Conservation (phyloP, 768 basidiomycete species). For the Dictyophora rubrovolvata region DNA sequence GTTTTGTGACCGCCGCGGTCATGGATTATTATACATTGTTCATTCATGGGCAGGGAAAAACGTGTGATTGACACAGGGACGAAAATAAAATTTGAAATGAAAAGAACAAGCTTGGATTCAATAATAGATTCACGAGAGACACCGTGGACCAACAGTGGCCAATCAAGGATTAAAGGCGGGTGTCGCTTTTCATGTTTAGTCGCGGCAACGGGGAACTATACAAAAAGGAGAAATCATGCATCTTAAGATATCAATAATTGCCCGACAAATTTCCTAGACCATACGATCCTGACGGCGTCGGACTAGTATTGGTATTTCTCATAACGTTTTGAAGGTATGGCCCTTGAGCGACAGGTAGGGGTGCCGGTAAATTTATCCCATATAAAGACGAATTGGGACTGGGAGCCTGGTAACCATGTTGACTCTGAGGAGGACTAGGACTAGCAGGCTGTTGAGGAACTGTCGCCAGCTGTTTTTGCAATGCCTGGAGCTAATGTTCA, state of each 20-base stretch:
- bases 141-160: no score
- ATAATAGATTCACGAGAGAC: no score
- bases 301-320: conserved; percentile 61
- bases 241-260: neutral
- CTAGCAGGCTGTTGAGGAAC: conserved; percentile 29
- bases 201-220: neutral
- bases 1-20: no score
- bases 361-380: conserved; percentile 32
- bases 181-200: no score
- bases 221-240: neutral
- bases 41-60: no score
- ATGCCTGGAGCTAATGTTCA: conserved; percentile 57
- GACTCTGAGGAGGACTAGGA: conserved; percentile 25
- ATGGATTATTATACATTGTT: no score
- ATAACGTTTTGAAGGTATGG: conserved; percentile 80
- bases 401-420: conserved; percentile 24
- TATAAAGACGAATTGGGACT: conserved; percentile 49
- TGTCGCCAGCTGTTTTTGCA: conserved; percentile 51
- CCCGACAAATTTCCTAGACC: neutral
- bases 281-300: conserved; percentile 26
- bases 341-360: conserved; percentile 56
- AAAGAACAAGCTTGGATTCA: no score
- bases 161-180: no score
- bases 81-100: no score
- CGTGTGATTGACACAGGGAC: no score